Conservation (phyloP, 176 grass and related monocot species). For the Cenchrus fungigraminus region DNA sequence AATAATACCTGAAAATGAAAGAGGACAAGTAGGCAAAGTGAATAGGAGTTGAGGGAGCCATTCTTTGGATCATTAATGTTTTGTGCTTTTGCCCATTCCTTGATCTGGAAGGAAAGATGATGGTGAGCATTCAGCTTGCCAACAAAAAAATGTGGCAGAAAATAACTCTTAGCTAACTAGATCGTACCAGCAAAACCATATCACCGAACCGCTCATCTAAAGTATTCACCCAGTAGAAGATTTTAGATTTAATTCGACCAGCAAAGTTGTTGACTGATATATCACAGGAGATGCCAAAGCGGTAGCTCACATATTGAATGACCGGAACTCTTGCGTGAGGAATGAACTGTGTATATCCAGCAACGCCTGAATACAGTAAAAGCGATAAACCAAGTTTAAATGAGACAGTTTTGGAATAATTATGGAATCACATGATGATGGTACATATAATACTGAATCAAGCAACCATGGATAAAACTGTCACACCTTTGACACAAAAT, state of each 20-base stretch:
- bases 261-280: conserved; percentile 77
- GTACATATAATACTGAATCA: neutral
- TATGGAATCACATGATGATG: neutral
- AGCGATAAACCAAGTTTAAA: conserved; percentile 36
- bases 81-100: conserved; percentile 99
- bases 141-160: conserved; percentile 13
- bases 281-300: conserved; percentile 79
- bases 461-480: conserved; percentile 9
- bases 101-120: conserved; percentile 67
- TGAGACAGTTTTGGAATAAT: conserved; percentile 6
- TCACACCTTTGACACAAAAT: neutral
- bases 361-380: conserved; percentile 60
- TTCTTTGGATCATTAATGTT: conserved; percentile 87
- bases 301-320: conserved; percentile 69
- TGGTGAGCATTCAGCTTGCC: conserved; percentile 35
- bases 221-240: conserved; percentile 69
- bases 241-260: conserved; percentile 84
- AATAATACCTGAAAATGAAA: conserved; percentile 93
- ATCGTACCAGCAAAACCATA: conserved; percentile 90
- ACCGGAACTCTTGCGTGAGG: conserved; percentile 88
- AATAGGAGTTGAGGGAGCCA: conserved; percentile 91
- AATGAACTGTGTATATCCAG: conserved; percentile 67
- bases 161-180: conserved; percentile 20
- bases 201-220: conserved; percentile 88
- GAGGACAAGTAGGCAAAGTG: conserved; percentile 85